These are phyloP conservation scores for Phaeophleospora eucalypticola DNA, from an alignment of 2,329 filamentous ascomycete species.

Conservation along the genomic window DNA sequence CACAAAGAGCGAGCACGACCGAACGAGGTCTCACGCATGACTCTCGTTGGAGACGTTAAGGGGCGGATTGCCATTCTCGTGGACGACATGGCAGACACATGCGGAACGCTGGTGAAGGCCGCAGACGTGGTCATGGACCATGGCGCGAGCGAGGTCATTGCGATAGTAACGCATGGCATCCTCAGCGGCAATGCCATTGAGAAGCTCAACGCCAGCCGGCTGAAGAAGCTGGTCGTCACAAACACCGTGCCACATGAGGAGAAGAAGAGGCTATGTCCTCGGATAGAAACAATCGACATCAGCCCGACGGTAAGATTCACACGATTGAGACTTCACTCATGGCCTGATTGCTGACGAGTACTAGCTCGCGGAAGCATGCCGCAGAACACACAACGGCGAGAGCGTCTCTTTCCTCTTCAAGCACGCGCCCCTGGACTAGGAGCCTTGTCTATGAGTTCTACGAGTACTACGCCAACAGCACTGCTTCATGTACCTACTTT, in stretches of 20 bases:
- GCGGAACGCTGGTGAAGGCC: conserved; percentile 82
- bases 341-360: background rate
- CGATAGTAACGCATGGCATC: conserved; percentile 93
- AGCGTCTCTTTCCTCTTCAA: conserved; percentile 66
- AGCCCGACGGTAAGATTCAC: conserved; percentile 61
- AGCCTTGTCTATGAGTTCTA: background rate
- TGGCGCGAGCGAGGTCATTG: conserved; percentile 81
- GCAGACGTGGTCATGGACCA: conserved; percentile 84
- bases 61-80: conserved; percentile 93
- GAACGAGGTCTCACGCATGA: conserved; percentile 89
- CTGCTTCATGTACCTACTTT: background rate
- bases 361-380: conserved; percentile 63
- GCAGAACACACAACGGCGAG: conserved; percentile 65
- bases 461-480: background rate
- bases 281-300: conserved; percentile 87
- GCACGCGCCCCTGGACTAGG: conserved; percentile 49
- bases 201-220: conserved; percentile 71
- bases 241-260: conserved; percentile 81
- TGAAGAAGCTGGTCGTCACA: conserved; percentile 79
- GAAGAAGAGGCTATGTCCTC: conserved; percentile 72
- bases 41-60: conserved; percentile 88
- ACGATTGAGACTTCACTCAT: background rate
- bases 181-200: conserved; percentile 84
- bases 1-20: conserved; percentile 93
- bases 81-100: conserved; percentile 97